Evolutionary conservation across 2,329 filamentous ascomycete genomes (phyloP), one percentile per base, ranked within the genome.

Genomic region (Colletotrichum eremochloae): DNA sequence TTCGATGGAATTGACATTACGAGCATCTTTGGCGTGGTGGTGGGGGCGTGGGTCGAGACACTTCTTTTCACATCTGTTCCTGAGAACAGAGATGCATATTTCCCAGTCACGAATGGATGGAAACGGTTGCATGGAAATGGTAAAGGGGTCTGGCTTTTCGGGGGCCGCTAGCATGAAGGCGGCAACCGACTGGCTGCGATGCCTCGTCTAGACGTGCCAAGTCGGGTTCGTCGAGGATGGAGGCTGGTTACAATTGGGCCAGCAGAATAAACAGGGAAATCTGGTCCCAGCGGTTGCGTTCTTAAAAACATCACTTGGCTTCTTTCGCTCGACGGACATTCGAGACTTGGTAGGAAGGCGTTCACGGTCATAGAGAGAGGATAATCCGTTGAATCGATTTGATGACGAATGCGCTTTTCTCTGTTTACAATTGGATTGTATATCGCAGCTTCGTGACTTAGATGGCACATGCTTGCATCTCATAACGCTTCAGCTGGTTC

Each of bases 11-110:
- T 65, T 61, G 44, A 68, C 72, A 67, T 71, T 65, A 76, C 52
- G 70, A 72, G 67, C 72, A 74, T 72, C 61, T 75, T 70, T 58
- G 63, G 67, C 72, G 75, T 73, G 73, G 67, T 68, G n/a, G 60
- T 29, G 63, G 73, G 46, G 75, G 73, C 74, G 74, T 74, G 74
- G 74, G 74, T 67, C 53, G 68, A 66, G 71, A 62, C 68, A 76
- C 63, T 68, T 68, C 65, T 67, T 67, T 66, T 63, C 58, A 67
- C 56, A 63, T 62, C 57, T 63, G 71, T 73, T 71, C 53, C 24
- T 42, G 20, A 38, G 57, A 67, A 73, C 68, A 69, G 63, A 73
- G 58, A 67, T 67, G 71, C 71, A 73, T 73, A 57, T 67, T 72
- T 73, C 64, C 71, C 68, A 63, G 63, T 67, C 52, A 73, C 68